Conservation (phyloP, 768 basidiomycete species). For the Guyanaporus albipodus region DNA sequence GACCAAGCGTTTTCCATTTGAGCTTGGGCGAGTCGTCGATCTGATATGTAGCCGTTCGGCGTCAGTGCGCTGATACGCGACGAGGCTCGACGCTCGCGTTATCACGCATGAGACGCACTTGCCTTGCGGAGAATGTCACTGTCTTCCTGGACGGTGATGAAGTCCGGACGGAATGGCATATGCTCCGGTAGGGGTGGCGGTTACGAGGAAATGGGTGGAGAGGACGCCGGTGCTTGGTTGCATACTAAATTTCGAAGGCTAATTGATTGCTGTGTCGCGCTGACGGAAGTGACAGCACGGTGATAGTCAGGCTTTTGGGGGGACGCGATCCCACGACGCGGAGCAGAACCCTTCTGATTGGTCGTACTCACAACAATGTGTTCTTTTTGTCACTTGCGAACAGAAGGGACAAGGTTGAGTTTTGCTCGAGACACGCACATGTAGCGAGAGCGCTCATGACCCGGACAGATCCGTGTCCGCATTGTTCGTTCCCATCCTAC, state of each 20-base stretch:
- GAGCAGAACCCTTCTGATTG: conserved; percentile 1
- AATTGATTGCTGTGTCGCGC: not conserved
- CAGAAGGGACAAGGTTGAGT: conserved; percentile 2
- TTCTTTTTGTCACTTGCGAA: not conserved
- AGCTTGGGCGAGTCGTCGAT: conserved; percentile 74
- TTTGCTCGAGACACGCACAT: not conserved
- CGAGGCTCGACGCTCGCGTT: not conserved
- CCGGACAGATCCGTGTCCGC: not conserved
- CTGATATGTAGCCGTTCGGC: conserved; percentile 43
- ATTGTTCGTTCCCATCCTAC: too few species aligned
- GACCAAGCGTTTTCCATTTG: conserved; percentile 66
- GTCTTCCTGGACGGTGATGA: conserved; percentile 75
- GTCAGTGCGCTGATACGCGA: conserved; percentile 12
- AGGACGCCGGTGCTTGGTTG: conserved; percentile 6
- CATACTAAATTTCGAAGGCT: conserved; percentile 10
- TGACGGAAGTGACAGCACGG: not conserved
- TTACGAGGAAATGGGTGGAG: conserved; percentile 11
- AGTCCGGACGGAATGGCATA: conserved; percentile 77
- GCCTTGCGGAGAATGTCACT: conserved; percentile 75
- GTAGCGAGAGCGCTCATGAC: not conserved
- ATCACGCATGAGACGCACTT: conserved; percentile 7
- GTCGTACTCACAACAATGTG: too few species aligned
- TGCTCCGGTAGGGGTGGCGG: conserved; percentile 35
- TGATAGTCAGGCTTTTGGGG: not conserved
- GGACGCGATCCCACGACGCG: conserved; percentile 17